Evolutionary conservation across 345 rosid genomes (phyloP).

Genomic region (Noccaea caerulescens): DNA sequence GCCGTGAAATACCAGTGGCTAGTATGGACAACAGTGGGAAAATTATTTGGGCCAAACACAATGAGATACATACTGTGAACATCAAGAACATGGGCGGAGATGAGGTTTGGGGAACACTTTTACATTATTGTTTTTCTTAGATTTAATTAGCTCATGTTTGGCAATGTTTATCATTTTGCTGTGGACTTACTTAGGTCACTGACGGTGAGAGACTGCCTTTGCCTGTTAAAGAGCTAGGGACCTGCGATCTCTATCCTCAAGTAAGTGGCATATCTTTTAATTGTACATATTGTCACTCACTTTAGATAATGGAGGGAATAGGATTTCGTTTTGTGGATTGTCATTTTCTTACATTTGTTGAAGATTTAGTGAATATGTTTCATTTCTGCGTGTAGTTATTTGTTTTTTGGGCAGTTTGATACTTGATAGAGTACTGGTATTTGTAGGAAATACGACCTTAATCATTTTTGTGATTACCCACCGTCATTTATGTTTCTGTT

Average conservation of each 20-base stretch:
- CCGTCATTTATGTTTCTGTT: conserved; percentile 25
- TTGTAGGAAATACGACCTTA: conserved; percentile 17
- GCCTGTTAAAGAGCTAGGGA: conserved; percentile 97
- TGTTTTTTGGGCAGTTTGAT: conserved; percentile 17
- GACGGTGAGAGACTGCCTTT: conserved; percentile 98
- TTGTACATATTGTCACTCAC: conserved; percentile 9
- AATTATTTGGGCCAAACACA: conserved; percentile 98
- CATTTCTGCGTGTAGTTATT: conserved; percentile 13
- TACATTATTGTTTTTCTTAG: conserved; percentile 3
- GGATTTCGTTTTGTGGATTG: conserved; percentile 29
- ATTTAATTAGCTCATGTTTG: conserved; percentile 20
- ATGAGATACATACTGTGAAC: conserved; percentile 97
- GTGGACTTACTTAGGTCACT: conserved; percentile 57
- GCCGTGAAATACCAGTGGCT: conserved; percentile 96
- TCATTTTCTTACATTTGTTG: conserved; percentile 9
- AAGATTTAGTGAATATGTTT: conserved; percentile 19
- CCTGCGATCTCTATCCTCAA: conserved; percentile 97
- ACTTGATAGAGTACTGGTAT: conserved; percentile 22
- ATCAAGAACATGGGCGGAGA: conserved; percentile 92
- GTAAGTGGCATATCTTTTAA: conserved; percentile 51
- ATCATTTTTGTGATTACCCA: conserved; percentile 7
- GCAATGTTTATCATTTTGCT: conserved; percentile 22
- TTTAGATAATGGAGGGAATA: conserved; percentile 8
- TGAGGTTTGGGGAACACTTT: conserved; percentile 60
- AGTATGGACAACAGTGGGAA: conserved; percentile 99